phyloP scores from a whole-genome alignment of 345 rosid genomes.

The Dipteronia sinensis region DNA sequence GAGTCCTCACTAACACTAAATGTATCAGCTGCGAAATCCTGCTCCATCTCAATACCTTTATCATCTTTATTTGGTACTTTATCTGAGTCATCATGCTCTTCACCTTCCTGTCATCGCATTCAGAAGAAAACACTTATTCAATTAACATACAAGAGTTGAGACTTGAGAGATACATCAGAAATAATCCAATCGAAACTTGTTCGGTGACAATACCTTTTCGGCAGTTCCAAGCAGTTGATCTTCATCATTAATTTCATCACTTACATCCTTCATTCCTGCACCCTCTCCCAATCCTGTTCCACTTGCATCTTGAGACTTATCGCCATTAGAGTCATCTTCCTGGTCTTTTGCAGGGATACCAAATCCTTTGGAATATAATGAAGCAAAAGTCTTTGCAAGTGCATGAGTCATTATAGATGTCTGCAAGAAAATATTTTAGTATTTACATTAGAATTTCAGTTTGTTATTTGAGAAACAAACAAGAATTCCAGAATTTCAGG shows the following conservation, averaged over 20 bases:
- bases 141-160: neutral
- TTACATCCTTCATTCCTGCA: slow-evolving; percentile 74
- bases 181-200: slow-evolving; percentile 2
- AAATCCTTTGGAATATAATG: slow-evolving; percentile 76
- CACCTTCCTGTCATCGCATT: slow-evolving; percentile 49
- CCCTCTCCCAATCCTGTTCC: slow-evolving; percentile 99
- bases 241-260: slow-evolving; percentile 87
- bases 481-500: slow-evolving; percentile 1
- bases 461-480: neutral
- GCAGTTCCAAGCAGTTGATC: slow-evolving; percentile 77
- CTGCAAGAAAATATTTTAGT: slow-evolving; percentile 42
- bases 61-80: slow-evolving; percentile 60
- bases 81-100: slow-evolving; percentile 61
- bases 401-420: slow-evolving; percentile 68
- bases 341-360: slow-evolving; percentile 61
- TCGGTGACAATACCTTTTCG: slow-evolving; percentile 50
- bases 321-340: slow-evolving; percentile 55
- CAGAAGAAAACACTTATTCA: neutral
- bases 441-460: slow-evolving; percentile 9
- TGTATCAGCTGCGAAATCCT: slow-evolving; percentile 72
- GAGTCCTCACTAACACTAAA: slow-evolving; percentile 78
- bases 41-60: slow-evolving; percentile 91
- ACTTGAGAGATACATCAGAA: neutral
- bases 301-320: slow-evolving; percentile 52
- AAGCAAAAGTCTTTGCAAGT: slow-evolving; percentile 72